phyloP scores from a whole-genome alignment of 768 basidiomycete genomes.

The Kwoniella europaea region DNA sequence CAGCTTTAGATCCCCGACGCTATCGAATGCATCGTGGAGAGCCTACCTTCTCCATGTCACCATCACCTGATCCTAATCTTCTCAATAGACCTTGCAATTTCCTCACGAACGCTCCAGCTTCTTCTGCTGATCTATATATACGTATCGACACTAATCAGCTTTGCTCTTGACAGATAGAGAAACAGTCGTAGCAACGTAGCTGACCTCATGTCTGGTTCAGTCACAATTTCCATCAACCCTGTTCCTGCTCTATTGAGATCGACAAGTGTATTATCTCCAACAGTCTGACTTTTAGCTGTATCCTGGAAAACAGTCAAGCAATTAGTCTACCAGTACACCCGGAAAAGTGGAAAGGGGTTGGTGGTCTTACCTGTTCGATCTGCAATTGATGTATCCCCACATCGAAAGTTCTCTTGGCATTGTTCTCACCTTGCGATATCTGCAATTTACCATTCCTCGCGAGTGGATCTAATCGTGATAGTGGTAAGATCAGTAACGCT shows the following conservation, averaged over 20 bases:
- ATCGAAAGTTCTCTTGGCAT: constrained; percentile 16
- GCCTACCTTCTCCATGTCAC: constrained; percentile 91
- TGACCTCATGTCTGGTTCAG: constrained; percentile 83
- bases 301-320: too few relatives aligned
- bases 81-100: constrained; percentile 80
- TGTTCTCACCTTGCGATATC: constrained; percentile 29
- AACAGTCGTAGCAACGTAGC: not conserved
- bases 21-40: too few relatives aligned
- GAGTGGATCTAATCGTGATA: constrained; percentile 23
- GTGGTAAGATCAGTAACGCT: too few relatives aligned
- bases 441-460: constrained; percentile 26
- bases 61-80: constrained; percentile 84
- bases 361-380: constrained; percentile 79
- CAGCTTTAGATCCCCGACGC: not conserved
- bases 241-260: constrained; percentile 91
- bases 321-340: not conserved
- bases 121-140: constrained; percentile 71
- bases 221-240: constrained; percentile 93
- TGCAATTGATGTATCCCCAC: constrained; percentile 95
- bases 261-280: constrained; percentile 61
- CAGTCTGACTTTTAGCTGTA: constrained; percentile 42
- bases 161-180: not conserved
- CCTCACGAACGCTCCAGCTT: constrained; percentile 84
- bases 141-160: not conserved
- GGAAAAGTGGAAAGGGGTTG: not conserved